Evolutionary conservation across 129 eudicot genomes (phyloP).

Genomic region (Flaveria robusta): DNA sequence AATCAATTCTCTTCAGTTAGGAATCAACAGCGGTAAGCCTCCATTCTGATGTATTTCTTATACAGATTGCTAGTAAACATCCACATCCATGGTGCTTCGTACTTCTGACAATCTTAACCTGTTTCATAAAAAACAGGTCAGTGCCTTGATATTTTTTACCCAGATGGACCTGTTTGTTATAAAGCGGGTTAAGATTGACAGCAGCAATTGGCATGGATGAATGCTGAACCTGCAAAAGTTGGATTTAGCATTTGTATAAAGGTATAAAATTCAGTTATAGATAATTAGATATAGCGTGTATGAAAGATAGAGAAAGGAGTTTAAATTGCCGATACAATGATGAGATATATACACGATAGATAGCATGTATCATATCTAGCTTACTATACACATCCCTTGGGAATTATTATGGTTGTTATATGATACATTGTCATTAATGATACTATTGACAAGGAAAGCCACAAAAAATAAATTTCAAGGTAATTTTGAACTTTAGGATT

Average conservation of each 20-base stretch:
- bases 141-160: not conserved
- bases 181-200: not conserved
- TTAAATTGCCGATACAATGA: not conserved
- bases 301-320: conserved; percentile 1
- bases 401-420: not conserved
- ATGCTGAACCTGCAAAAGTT: not conserved
- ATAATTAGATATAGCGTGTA: not conserved
- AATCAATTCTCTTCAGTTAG: not conserved
- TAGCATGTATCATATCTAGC: conserved; percentile 2
- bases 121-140: not conserved
- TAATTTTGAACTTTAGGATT: not conserved
- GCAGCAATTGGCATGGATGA: not conserved
- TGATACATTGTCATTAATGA: not conserved
- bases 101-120: not conserved
- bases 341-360: not conserved
- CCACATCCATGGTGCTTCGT: not conserved
- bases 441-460: not conserved
- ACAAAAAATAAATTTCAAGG: not conserved
- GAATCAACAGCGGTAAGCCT: not conserved
- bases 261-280: not conserved
- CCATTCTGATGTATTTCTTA: not conserved
- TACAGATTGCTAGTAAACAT: not conserved
- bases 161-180: not conserved
- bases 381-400: not conserved
- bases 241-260: not conserved